These are phyloP conservation scores for Mesostigma viride DNA, from an alignment of 139 green algal genomes.

Conservation along the genomic window DNA sequence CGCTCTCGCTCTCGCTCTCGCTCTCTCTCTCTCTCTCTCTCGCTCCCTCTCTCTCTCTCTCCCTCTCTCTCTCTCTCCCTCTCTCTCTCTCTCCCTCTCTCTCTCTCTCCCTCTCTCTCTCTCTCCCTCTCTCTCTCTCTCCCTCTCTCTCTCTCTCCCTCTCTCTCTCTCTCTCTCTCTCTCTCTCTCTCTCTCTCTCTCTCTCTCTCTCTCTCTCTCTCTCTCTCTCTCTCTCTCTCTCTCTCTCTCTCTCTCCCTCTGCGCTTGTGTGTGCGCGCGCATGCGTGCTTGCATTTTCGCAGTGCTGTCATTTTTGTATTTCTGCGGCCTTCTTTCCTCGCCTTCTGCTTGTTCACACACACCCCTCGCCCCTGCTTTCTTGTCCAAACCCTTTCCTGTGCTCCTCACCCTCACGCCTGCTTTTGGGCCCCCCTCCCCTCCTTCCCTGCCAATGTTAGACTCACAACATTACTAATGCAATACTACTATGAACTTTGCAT, in stretches of 20 bases:
- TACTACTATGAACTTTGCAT: too few relatives aligned
- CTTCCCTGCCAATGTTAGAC: too few relatives aligned
- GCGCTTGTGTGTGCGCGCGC: neutral
- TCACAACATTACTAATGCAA: too few relatives aligned
- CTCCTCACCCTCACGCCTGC: too few relatives aligned
- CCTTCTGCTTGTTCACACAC: too few relatives aligned
- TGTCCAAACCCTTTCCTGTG: too few relatives aligned
- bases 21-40: slow-evolving; percentile 5
- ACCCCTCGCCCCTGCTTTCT: too few relatives aligned
- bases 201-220: slow-evolving; percentile 5
- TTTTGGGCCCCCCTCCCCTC: too few relatives aligned
- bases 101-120: slow-evolving; percentile 2
- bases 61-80: neutral
- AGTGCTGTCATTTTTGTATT: neutral
- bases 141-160: neutral
- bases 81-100: slow-evolving; percentile 2
- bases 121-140: slow-evolving; percentile 2
- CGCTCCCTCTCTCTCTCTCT: neutral
- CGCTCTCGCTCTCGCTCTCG: neutral
- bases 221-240: slow-evolving; percentile 5
- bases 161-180: slow-evolving; percentile 5
- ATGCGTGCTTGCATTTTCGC: neutral
- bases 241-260: slow-evolving; percentile 2
- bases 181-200: slow-evolving; percentile 5
- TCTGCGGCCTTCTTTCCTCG: neutral